Base-by-base conservation (phyloP, 805 yeast genomes). In the Ogataea trehalophila region DNA sequence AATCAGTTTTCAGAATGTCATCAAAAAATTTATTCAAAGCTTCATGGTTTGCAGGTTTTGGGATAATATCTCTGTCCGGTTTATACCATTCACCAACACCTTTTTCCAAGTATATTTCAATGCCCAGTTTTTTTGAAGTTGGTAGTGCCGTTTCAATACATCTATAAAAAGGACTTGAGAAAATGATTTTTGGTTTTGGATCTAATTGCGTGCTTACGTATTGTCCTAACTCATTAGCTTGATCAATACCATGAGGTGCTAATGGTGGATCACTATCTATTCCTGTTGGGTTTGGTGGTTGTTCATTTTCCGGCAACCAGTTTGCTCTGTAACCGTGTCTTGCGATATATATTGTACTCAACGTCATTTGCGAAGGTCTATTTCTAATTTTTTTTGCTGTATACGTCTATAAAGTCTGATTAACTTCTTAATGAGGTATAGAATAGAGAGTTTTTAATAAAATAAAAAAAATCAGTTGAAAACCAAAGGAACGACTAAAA, bases 11-110 rank as follows among this genome's bases (percentile, higher is more conserved):
- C 41, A 77, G 67, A 26, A 11, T 26, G 4, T 63, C 63, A 0
- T 76, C 71, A 63, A 92, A 92, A 51, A 79, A 80, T 37, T 65
- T 59, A 37, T 70, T 63, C 55, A 89, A 70, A 1, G 66, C 57
- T 15, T 71, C 74, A 43, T 68, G 66, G 18, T 73, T 63, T 0
- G 85, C 89, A 1, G 97, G 91, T 23, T 66, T 69, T 3, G 97
- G 95, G 50, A 86, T 79, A 14, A 79, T 70, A 1, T 72, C 72
- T 57, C 96, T 72, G 39, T 78, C 79, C n/a, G 79, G 80, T 57
- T 79, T 79, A 60, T 86, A 92, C 95, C 96, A 90, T 67, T 94
- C 97, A 20, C 97, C 95, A 23, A 92, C 73, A 0, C 97, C 98
- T 45, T 83, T 69, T 57, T 94, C 99, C 5, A 87, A 66, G 42